Evolutionary conservation across 805 yeast genomes (phyloP).

Genomic region (Tetrapisispora pingtungensis): DNA sequence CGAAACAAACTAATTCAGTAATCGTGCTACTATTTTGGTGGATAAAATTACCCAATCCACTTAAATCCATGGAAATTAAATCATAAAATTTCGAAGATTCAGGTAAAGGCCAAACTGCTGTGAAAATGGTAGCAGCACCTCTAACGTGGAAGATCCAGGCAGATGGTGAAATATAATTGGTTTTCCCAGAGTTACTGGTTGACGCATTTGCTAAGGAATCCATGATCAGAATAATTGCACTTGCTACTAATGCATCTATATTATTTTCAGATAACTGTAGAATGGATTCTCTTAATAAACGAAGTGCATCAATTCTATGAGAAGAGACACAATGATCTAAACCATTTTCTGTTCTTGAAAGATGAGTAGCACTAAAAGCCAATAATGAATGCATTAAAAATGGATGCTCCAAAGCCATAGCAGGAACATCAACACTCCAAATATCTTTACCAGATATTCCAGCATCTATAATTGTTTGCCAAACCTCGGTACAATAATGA

Average conservation of each 20-base stretch:
- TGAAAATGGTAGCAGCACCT: constrained; percentile 90
- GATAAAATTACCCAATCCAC: constrained; percentile 68
- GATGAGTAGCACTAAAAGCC: constrained; percentile 88
- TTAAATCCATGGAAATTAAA: constrained; percentile 75
- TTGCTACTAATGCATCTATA: constrained; percentile 87
- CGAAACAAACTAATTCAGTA: constrained; percentile 71
- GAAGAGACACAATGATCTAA: constrained; percentile 71
- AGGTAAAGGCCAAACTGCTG: constrained; percentile 89
- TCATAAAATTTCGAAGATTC: constrained; percentile 57
- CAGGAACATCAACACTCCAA: constrained; percentile 83
- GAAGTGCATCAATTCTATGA: constrained; percentile 80
- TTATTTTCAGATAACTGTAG: constrained; percentile 72
- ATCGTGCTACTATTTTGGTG: constrained; percentile 31
- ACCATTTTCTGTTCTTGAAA: constrained; percentile 66
- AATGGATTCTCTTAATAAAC: constrained; percentile 76
- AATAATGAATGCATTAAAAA: constrained; percentile 86
- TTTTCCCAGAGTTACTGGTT: constrained; percentile 20
- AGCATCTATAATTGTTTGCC: constrained; percentile 80
- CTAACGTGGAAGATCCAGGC: constrained; percentile 97
- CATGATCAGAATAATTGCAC: constrained; percentile 80
- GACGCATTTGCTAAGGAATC: constrained; percentile 92
- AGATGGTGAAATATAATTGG: constrained; percentile 61
- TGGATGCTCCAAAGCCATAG: constrained; percentile 77
- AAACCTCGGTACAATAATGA: constrained; percentile 76
- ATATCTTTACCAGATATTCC: constrained; percentile 75